A percentile compares a stretch with the other conserved stretches of the same genome.
phyloP scores from a whole-genome alignment of 1,284 basidiomycete genomes.

The Pterulicium gracile region DNA sequence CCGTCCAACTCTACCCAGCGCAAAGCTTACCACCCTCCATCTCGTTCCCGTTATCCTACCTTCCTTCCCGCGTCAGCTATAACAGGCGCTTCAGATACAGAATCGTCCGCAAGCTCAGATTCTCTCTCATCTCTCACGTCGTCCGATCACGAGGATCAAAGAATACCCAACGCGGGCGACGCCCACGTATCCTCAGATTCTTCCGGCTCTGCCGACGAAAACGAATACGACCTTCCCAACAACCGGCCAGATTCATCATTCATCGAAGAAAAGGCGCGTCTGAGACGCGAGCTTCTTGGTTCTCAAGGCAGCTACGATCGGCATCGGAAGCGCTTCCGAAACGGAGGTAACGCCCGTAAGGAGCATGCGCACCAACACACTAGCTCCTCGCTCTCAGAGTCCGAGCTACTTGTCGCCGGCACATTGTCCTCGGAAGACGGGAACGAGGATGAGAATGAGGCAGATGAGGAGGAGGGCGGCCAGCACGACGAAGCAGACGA shows the following conservation, averaged over 20 bases:
- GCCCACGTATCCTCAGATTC: not conserved
- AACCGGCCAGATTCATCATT: conserved; percentile 32
- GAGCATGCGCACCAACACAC: not conserved
- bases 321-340: conserved; percentile 34
- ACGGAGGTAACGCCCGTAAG: conserved; percentile 51
- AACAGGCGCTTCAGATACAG: conserved; percentile 25
- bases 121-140: conserved; percentile 17
- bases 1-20: conserved; percentile 2
- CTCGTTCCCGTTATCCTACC: conserved; percentile 31
- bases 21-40: conserved; percentile 7
- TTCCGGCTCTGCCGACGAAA: conserved; percentile 37
- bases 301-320: conserved; percentile 23
- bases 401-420: conserved; percentile 48
- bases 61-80: conserved; percentile 55
- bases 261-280: conserved; percentile 21
- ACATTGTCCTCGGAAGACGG: conserved; percentile 40
- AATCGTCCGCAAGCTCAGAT: conserved; percentile 15
- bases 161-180: conserved; percentile 33
- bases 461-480: conserved; percentile 37
- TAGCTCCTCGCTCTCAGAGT: conserved; percentile 42
- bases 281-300: conserved; percentile 44
- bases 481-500: conserved; percentile 30
- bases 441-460: conserved; percentile 46
- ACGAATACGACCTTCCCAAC: conserved; percentile 45
- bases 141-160: conserved; percentile 16